phyloP scores from a whole-genome alignment of 306 rosid genomes.

The Quercus aquifolioides region DNA sequence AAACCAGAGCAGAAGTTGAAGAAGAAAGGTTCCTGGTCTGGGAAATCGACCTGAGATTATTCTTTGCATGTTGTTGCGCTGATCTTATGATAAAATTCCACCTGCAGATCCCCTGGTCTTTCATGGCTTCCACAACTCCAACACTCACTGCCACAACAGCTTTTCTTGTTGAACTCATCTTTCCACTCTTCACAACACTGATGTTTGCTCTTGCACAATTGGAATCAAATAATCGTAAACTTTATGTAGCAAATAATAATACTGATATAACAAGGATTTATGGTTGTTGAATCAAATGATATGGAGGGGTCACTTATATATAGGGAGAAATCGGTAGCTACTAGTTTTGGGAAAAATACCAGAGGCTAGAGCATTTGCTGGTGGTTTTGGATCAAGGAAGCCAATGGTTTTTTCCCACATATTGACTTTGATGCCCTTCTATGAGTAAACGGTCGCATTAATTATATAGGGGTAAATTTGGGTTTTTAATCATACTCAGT shows the following conservation, averaged over 20 bases:
- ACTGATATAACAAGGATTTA: not conserved
- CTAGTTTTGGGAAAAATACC: not conserved
- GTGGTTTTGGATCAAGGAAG: slow-evolving; percentile 16
- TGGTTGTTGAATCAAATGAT: not conserved
- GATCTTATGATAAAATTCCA: not conserved
- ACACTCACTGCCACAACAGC: slow-evolving; percentile 31
- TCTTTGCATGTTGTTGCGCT: not conserved
- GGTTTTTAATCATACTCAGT: no score
- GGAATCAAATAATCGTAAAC: not conserved
- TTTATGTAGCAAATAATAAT: not conserved
- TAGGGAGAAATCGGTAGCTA: not conserved
- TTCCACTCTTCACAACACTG: not conserved
- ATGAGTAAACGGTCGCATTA: no score
- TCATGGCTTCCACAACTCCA: slow-evolving; percentile 35
- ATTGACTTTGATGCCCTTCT: not conserved
- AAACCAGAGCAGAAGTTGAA: slow-evolving; percentile 28
- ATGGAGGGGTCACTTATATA: slow-evolving; percentile 15
- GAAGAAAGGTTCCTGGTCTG: slow-evolving; percentile 14
- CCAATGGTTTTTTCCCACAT: slow-evolving; percentile 24
- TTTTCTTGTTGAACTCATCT: slow-evolving; percentile 19
- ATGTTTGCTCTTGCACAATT: not conserved
- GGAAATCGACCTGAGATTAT: not conserved
- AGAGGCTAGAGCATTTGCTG: not conserved
- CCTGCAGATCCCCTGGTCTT: slow-evolving; percentile 1
- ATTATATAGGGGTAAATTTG: no score